Evolutionary conservation across 257 asterid genomes (phyloP), one percentile per base, ranked within the genome.

Genomic region (Anisodus tanguticus): DNA sequence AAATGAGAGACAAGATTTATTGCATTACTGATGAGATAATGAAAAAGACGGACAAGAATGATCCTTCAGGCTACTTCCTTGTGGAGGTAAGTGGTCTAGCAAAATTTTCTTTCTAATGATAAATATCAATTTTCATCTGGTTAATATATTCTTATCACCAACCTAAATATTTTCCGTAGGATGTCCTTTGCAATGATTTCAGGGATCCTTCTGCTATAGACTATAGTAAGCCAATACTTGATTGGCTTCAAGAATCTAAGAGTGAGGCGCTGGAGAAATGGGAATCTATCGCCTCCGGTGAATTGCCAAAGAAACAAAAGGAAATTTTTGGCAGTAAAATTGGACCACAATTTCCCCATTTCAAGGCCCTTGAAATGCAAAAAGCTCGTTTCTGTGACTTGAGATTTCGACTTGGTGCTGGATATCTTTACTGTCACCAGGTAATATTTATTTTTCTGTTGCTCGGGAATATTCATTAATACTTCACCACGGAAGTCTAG

Each of bases 341-440:
- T 19, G 92, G 83, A 81, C 87, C 88, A 47, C 87, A 74, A 51
- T 78, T 96, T 89, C 99, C 98, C 16, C 71, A 17, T 43, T 92
- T 96, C 78, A 91, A 82, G 89, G 87, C 97, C 76, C 80, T 82
- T 80, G 86, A 87, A 81, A 96, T 96, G 99, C 92, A 91, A 80
- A 83, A 84, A 7, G 85, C 89, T 43, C 92, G 98, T 62, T 94
- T 96, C 82, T 92, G 98, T 63, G 98, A 96, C 90, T 66, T 96
- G 6, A 86, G 58, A 71, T 92, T 94, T 84, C 92, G 94, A 81
- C 93, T 94, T 67, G 99, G 98, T 62, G 97, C 98, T 84, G 97
- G 97, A 72, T 96, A 94, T 91, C 84, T 92, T 15, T 94, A 93
- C 82, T 96, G 98, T 87, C 99, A 94, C 83, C 99, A 93, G 95